These are phyloP conservation scores for Zasmidium citrigriseum DNA, from an alignment of 2,329 filamentous ascomycete genomes.

Conservation along the genomic window DNA sequence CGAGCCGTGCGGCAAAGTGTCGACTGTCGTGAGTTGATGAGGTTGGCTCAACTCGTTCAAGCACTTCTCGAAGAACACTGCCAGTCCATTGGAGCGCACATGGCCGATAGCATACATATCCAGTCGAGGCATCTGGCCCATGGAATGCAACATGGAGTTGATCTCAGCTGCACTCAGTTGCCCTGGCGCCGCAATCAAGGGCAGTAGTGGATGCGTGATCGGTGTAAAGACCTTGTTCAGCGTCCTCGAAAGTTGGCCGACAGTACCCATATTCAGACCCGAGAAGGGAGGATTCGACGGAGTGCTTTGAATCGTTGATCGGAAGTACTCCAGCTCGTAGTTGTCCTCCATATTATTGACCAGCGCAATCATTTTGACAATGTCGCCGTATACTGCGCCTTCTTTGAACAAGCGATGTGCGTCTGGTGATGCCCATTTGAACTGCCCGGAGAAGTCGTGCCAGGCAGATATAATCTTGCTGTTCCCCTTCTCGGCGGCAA, in stretches of 20 bases:
- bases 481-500: conserved; percentile 71
- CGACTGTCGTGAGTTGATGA: conserved; percentile 74
- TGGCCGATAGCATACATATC: conserved; percentile 79
- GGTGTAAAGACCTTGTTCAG: conserved; percentile 85
- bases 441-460: conserved; percentile 81
- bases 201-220: conserved; percentile 81
- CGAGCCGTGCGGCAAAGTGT: conserved; percentile 65
- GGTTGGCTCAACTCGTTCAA: conserved; percentile 72
- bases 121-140: conserved; percentile 78
- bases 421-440: conserved; percentile 76
- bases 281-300: conserved; percentile 75
- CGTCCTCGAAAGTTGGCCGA: conserved; percentile 80
- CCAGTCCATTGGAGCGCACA: conserved; percentile 71
- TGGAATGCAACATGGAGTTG: conserved; percentile 73
- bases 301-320: conserved; percentile 70
- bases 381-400: conserved; percentile 74
- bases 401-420: conserved; percentile 72
- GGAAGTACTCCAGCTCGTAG: conserved; percentile 87
- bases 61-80: conserved; percentile 75
- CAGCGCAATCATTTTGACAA: conserved; percentile 87
- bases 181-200: conserved; percentile 81
- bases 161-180: conserved; percentile 86
- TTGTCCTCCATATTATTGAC: conserved; percentile 82
- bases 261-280: conserved; percentile 82
- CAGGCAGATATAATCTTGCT: conserved; percentile 90